These are phyloP conservation scores for Colletotrichum orchidophilum DNA, from an alignment of 2,329 filamentous ascomycete genomes.

Conservation along the genomic window DNA sequence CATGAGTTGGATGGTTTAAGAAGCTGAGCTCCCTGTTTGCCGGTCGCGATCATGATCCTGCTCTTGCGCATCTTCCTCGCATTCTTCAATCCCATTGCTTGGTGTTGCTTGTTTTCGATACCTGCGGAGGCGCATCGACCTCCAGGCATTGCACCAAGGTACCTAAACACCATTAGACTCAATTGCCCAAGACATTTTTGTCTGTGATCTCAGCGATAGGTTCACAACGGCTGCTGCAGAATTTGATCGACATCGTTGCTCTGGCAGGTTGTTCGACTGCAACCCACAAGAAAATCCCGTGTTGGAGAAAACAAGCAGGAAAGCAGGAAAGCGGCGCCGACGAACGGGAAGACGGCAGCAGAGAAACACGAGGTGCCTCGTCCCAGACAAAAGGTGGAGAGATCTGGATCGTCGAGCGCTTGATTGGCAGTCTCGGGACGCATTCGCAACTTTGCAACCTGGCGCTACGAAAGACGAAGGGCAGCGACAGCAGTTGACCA, in stretches of 20 bases:
- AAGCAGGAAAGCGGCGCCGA: not conserved
- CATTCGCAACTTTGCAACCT: not conserved
- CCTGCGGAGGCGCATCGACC: not conserved
- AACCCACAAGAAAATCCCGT: not conserved
- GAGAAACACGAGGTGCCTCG: not conserved
- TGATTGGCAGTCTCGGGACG: not conserved
- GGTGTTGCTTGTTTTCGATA: conserved; percentile 24
- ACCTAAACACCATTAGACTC: not conserved
- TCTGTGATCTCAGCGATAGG: not conserved
- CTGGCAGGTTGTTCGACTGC: not conserved
- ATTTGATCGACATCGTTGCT: conserved; percentile 1
- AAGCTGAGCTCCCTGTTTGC: conserved; percentile 16
- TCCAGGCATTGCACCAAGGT: not conserved
- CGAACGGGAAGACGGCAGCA: not conserved
- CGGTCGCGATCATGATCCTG: not conserved
- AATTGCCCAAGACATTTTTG: not conserved
- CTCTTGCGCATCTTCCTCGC: too few species aligned
- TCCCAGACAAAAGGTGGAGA: not conserved
- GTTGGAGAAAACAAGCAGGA: not conserved
- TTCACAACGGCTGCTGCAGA: not conserved
- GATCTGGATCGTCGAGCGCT: not conserved
- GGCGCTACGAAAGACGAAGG: not conserved
- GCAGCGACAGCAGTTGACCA: not conserved
- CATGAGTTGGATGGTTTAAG: conserved; percentile 23
- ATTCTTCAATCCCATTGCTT: conserved; percentile 1